Conservation (phyloP, 2,329 filamentous ascomycete species). For the Alternaria conjuncta region DNA sequence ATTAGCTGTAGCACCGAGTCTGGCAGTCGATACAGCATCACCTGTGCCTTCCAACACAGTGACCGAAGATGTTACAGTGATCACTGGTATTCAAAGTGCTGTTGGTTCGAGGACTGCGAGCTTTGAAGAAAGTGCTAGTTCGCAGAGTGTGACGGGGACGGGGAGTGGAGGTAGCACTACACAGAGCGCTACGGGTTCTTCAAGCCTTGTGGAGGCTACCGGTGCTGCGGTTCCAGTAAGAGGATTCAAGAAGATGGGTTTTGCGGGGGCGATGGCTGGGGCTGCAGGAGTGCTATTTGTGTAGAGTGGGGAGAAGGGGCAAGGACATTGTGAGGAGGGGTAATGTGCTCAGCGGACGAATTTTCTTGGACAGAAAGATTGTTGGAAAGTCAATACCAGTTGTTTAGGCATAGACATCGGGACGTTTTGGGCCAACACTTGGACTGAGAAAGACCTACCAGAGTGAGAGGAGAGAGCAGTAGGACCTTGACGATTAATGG, state of each 20-base stretch:
- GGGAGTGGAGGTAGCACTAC: neutral
- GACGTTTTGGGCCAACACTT: neutral
- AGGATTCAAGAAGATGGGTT: slow-evolving; percentile 17
- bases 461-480: neutral
- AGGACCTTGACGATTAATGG: neutral
- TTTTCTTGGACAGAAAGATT: neutral
- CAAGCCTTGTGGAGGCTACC: neutral
- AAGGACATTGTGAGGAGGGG: neutral
- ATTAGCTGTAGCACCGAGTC: neutral
- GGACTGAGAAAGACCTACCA: neutral
- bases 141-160: neutral
- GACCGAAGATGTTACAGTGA: slow-evolving; percentile 1
- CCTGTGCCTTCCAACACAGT: neutral
- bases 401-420: neutral
- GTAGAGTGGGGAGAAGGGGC: neutral
- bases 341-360: neutral
- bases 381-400: neutral
- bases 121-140: neutral
- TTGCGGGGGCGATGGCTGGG: slow-evolving; percentile 23
- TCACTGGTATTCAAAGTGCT: slow-evolving; percentile 1
- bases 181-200: neutral
- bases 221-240: neutral
- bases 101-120: neutral
- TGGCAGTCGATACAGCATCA: slow-evolving; percentile 1
- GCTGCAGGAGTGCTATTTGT: slow-evolving; percentile 26